These are phyloP conservation scores for Knufia petricola DNA, from an alignment of 2,329 filamentous ascomycete genomes.

Conservation along the genomic window DNA sequence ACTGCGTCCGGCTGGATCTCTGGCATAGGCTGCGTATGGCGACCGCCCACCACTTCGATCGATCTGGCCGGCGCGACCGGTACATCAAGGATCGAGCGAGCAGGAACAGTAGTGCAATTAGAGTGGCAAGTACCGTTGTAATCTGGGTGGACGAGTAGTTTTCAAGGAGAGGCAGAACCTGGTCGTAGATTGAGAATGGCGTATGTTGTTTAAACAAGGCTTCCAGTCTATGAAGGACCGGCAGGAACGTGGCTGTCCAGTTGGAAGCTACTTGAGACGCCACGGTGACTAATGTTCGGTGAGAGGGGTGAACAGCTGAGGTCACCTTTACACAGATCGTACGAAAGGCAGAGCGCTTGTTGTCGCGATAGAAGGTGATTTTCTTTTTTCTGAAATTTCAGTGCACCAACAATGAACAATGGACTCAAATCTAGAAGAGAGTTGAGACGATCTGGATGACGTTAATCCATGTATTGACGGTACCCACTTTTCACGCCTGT, in stretches of 20 bases:
- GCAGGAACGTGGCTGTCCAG: conserved; percentile 6
- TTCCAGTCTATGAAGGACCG: conserved; percentile 5
- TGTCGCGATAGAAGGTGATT: neutral
- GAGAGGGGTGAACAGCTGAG: neutral
- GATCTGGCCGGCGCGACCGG: conserved; percentile 13
- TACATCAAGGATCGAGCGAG: conserved; percentile 21
- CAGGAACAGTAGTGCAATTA: conserved; percentile 22
- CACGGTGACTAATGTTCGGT: conserved; percentile 7
- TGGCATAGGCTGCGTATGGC: conserved; percentile 6
- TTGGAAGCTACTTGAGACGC: conserved; percentile 7
- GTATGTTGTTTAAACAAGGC: neutral
- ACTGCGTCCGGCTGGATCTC: neutral
- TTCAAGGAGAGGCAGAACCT: conserved; percentile 10
- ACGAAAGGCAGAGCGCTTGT: neutral
- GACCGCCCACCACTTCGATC: conserved; percentile 8
- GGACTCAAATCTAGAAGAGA: neutral
- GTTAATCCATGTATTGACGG: neutral
- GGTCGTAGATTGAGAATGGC: neutral
- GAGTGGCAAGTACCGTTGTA: conserved; percentile 20
- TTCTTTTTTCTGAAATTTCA: neutral
- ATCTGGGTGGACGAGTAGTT: conserved; percentile 19
- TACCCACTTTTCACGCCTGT: neutral
- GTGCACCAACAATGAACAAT: neutral
- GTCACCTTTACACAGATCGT: neutral
- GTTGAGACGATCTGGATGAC: neutral